Conservation (phyloP, 768 basidiomycete genomes). For the Tricholoma matsutake region DNA sequence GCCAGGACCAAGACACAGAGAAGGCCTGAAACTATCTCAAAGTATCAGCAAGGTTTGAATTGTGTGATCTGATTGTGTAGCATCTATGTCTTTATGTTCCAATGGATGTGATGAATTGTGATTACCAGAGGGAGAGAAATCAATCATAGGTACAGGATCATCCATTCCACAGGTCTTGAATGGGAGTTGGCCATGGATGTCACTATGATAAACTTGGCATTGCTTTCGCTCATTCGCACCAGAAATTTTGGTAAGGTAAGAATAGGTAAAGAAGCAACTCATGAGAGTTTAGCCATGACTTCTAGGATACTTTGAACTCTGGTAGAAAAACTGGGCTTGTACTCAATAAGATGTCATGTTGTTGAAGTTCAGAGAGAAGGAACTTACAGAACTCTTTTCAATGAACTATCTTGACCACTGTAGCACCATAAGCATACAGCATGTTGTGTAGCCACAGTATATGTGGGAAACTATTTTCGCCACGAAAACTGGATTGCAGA, state of each 20-base stretch:
- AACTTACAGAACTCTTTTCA: conserved; percentile 83
- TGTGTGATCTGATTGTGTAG: conserved; percentile 40
- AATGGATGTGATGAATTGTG: conserved; percentile 63
- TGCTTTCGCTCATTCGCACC: conserved; percentile 79
- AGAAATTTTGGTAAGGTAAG: conserved; percentile 1
- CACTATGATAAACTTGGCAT: conserved; percentile 80
- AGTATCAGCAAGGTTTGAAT: conserved; percentile 6
- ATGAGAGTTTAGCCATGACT: conserved; percentile 87
- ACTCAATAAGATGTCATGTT: background rate
- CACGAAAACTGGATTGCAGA: conserved; percentile 72
- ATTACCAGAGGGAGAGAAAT: conserved; percentile 71
- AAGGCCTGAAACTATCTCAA: conserved; percentile 41
- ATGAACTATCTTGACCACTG: conserved; percentile 86
- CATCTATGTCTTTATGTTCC: conserved; percentile 69
- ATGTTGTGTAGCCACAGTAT: conserved; percentile 86
- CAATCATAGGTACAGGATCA: conserved; percentile 73
- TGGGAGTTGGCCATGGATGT: conserved; percentile 82
- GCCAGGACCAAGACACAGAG: conserved; percentile 60
- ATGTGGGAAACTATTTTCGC: conserved; percentile 82
- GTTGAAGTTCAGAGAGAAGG: background rate
- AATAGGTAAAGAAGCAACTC: conserved; percentile 26
- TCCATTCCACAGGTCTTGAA: conserved; percentile 83
- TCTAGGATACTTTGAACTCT: conserved; percentile 77
- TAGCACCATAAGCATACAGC: conserved; percentile 89
- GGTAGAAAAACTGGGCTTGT: conserved; percentile 75